Percentiles rank a stretch among this genome's conserved stretches.
phyloP scores from a whole-genome alignment of 805 yeast species.

The Komagataella mondaviorum region DNA sequence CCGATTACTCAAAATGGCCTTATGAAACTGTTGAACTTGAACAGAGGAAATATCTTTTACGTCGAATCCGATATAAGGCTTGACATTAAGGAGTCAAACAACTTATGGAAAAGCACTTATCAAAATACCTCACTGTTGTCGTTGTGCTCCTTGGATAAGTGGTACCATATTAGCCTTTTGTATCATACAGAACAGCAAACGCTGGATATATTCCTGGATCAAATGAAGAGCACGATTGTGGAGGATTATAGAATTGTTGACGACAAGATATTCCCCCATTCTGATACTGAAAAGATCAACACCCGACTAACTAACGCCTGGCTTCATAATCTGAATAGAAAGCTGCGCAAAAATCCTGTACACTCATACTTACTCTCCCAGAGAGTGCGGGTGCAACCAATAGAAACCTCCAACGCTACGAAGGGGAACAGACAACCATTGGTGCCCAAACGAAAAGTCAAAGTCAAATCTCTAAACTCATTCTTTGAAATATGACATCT shows the following conservation, averaged over 20 bases:
- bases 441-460: not conserved
- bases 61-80: not conserved
- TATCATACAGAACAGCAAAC: not conserved
- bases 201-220: not conserved
- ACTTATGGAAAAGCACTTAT: not conserved
- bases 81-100: not conserved
- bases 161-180: not conserved
- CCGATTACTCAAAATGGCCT: not conserved
- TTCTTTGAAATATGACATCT: not conserved
- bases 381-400: not conserved
- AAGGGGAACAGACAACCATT: not conserved
- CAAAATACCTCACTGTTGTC: not conserved
- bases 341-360: not conserved
- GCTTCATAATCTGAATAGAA: not conserved
- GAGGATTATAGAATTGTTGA: not conserved
- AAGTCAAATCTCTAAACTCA: not conserved
- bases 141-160: not conserved
- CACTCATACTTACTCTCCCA: not conserved
- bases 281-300: not conserved
- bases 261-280: not conserved
- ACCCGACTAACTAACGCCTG: not conserved
- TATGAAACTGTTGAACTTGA: not conserved
- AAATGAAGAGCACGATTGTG: not conserved
- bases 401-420: not conserved
- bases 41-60: not conserved